Evolutionary conservation across 305 asterid species (phyloP), one percentile per base, ranked within the genome.

Genomic region (Nicotiana rustica): DNA sequence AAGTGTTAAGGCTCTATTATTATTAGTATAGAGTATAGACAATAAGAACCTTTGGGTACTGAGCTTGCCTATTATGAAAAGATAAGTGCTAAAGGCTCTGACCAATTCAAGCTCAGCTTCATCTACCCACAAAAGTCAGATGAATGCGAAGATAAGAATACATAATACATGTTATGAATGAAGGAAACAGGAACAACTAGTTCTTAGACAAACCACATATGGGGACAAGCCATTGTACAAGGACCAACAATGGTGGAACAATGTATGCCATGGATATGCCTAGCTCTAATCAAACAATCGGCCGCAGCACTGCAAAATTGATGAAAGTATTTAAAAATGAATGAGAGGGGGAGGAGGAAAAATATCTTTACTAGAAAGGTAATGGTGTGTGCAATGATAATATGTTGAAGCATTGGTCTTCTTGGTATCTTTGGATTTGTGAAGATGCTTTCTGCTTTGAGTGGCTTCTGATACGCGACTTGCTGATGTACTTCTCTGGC

Each of bases 301-400:
- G 82, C 88, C 78, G 49, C 85, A 60, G 81, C 84, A 79, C 86
- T 86, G 84, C 92, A 93, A 91, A 91, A 89, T 78, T 80, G 85
- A 83, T 81, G 55, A 6, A 75, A 82, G 61, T 19, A 21, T 13
- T 71, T 60, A 25, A 49, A 25, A 8, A 52, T 15, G 65, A 75
- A 75, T 75, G 59, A 70, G 59, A n/a, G 0, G 10, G 18, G 18
- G 15, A 9, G 15, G 33, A n/a, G 65, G 60, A 4, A 7, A 47
- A 25, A 1, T 75, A 52, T 19, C 64, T 75, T 75, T 17, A 29
- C 65, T 75, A 75, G 9, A 75, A 52, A 29, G 65, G 44, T 62
- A 92, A n/a, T 21, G 91, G 97, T 15, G 88, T 86, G 80, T 93
- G 98, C 71, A 88, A 86, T 35, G 98, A 95, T 84, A 95, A 81